phyloP scores from a whole-genome alignment of 2,329 filamentous ascomycete genomes.

The Colletotrichum sidae region DNA sequence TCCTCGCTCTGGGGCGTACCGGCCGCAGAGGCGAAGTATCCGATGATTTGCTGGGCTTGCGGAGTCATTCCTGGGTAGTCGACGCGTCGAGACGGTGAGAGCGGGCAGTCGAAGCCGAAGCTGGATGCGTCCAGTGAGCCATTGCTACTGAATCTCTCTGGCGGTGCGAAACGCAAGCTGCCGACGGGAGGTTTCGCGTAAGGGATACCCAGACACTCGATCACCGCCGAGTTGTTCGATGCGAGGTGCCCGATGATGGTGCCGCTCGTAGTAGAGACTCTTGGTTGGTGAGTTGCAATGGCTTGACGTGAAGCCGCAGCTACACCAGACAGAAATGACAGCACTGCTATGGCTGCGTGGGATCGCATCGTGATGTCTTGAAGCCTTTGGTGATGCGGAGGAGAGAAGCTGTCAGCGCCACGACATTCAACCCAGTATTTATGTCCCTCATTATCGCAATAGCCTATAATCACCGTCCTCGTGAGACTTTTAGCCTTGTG shows the following conservation, averaged over 20 bases:
- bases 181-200: slow-evolving; percentile 45
- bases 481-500: too few relatives aligned
- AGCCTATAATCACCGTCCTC: too few relatives aligned
- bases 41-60: slow-evolving; percentile 44
- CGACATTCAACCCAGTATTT: too few relatives aligned
- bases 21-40: slow-evolving; percentile 21
- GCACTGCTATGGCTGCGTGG: too few relatives aligned
- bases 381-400: too few relatives aligned
- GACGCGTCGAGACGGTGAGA: slow-evolving; percentile 41
- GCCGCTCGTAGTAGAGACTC: slow-evolving; percentile 47
- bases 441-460: too few relatives aligned
- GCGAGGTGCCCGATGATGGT: slow-evolving; percentile 48
- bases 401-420: too few relatives aligned
- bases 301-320: too few relatives aligned
- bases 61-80: slow-evolving; percentile 44
- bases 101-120: slow-evolving; percentile 45
- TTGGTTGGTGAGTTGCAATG: too few relatives aligned
- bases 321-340: too few relatives aligned
- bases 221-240: slow-evolving; percentile 44
- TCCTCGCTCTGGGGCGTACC: slow-evolving; percentile 48
- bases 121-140: slow-evolving; percentile 40
- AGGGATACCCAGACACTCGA: slow-evolving; percentile 52
- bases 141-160: slow-evolving; percentile 41
- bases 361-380: too few relatives aligned
- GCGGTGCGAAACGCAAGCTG: slow-evolving; percentile 41